Base-by-base conservation (phyloP, 768 basidiomycete genomes). In the Lactarius hengduanensis region DNA sequence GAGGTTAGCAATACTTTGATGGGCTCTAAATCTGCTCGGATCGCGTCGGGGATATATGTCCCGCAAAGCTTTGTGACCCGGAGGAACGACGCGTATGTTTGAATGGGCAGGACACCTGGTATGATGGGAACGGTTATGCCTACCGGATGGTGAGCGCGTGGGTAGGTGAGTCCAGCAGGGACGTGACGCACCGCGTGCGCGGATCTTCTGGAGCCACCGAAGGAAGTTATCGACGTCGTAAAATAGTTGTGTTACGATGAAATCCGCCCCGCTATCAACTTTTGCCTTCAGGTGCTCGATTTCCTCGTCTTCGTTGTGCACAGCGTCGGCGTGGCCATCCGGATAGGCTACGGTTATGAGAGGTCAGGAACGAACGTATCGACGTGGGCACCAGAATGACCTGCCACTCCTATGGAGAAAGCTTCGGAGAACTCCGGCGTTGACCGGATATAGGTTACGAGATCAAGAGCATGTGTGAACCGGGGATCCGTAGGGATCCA, bases 61-160 rank as follows among this genome's bases (percentile, higher is more conserved):
- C 91, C 90, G 68, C 93, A 96, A 54, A 99, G 81, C 75, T 96
- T 97, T 26, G 89, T 92, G 71, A 98, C 80, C 56, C 97, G 88
- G 55, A 90, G 80, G 78, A 99, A 98, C 0, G 97, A 97, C 4
- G 90, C 86, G 74, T 95, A 96, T 28, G 92, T 98, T 74, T 98
- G 97, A 63, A 99, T 94, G 0, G 97, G 96, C 95, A 98, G 97
- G 62, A 98, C 86, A 13, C 96, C 94, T 10, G 97, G 94, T 67
- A 99, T 89, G 70, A 99, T 86, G 0, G 97, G 96, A 1, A 95
- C 85, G 0, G 77, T 83, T 73, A 99, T 94, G 38, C 96, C 97
- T 96, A 72, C 40, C 3, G 15, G 36, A 16, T 36, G 38, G 59
- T 28, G 40, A 1, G 32, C n/a, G 45, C 13, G 58, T n/a, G n/a